Base-by-base conservation (phyloP, 805 yeast genomes). In the Yamadazyma olivae region DNA sequence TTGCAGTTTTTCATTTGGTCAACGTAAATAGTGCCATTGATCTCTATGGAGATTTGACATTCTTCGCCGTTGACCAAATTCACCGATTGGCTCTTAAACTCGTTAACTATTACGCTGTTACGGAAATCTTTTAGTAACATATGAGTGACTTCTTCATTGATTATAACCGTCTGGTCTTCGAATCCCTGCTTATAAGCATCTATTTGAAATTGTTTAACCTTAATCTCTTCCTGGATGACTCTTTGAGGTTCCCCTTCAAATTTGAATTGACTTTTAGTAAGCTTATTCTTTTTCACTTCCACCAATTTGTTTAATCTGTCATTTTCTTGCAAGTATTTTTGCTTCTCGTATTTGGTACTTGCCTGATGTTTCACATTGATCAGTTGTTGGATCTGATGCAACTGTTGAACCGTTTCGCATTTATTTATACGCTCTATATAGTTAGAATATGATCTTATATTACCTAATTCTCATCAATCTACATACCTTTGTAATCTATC, bases 231-330 rank as follows among this genome's bases (percentile, higher is more conserved):
- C 3, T 10, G 29, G 4, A 17, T 7, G 27, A 9, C 10, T 22
- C 49, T 46, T 9, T 49, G 38, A 2, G 71, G 71, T 1, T 38
- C 51, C 3, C 70, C 70, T 10, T 15, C 26, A 31, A 64, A 65
- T 19, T 35, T 33, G 36, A 65, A 64, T 30, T 39, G 33, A 10
- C 35, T 32, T 8, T 38, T 22, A 17, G 39, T 46, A 6, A 49
- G 26, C 6, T 45, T 39, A 18, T 41, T 43, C 21, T 39, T 43
- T 30, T 54, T 54, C 15, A 39, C 34, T 6, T 54, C 59, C 10
- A 60, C 30, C 3, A 46, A 30, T 35, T 43, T 53, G 35, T 50
- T 44, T 10, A 63, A 40, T 17, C 37, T 18, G 1, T 45, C 45
- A 12, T 57, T 34, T n/a, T 41, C 26, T 5, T 44, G 48, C 6